These are phyloP conservation scores for Xerocomus potaroensis DNA, from an alignment of 768 basidiomycete species.

Conservation along the genomic window DNA sequence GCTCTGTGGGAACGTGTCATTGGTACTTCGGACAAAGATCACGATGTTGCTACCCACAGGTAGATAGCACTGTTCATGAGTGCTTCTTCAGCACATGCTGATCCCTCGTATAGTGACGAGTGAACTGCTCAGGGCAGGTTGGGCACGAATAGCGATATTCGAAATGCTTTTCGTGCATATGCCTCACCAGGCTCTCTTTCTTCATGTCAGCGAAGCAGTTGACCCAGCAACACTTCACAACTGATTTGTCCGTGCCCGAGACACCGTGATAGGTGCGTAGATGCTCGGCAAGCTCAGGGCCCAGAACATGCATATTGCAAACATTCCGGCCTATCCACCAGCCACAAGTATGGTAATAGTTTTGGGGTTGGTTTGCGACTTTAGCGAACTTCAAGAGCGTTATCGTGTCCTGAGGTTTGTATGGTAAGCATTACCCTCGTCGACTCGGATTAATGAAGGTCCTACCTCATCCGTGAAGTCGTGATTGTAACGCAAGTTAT, in stretches of 20 bases:
- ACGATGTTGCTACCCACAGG: background rate
- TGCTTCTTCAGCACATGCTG: constrained; percentile 14
- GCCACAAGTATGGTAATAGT: constrained; percentile 11
- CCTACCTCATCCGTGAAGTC: constrained; percentile 13
- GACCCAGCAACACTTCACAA: constrained; percentile 16
- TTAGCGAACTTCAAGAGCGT: background rate
- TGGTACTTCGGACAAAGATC: background rate
- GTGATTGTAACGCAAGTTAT: background rate
- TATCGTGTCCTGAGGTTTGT: constrained; percentile 5
- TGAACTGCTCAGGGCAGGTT: constrained; percentile 20
- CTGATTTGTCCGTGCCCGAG: constrained; percentile 8
- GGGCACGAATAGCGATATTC: constrained; percentile 13
- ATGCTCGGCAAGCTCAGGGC: constrained; percentile 16
- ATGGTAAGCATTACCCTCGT: constrained; percentile 1
- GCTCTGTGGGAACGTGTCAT: background rate
- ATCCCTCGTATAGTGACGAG: constrained; percentile 22
- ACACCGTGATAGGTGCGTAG: constrained; percentile 20
- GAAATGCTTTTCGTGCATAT: constrained; percentile 26
- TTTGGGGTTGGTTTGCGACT: background rate
- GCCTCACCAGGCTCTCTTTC: constrained; percentile 26
- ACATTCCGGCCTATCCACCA: constrained; percentile 3
- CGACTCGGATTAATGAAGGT: background rate
- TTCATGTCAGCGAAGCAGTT: constrained; percentile 19
- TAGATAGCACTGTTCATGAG: background rate
- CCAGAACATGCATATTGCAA: constrained; percentile 9